Conservation (phyloP, 768 basidiomycete species). For the Podaxis sp. region DNA sequence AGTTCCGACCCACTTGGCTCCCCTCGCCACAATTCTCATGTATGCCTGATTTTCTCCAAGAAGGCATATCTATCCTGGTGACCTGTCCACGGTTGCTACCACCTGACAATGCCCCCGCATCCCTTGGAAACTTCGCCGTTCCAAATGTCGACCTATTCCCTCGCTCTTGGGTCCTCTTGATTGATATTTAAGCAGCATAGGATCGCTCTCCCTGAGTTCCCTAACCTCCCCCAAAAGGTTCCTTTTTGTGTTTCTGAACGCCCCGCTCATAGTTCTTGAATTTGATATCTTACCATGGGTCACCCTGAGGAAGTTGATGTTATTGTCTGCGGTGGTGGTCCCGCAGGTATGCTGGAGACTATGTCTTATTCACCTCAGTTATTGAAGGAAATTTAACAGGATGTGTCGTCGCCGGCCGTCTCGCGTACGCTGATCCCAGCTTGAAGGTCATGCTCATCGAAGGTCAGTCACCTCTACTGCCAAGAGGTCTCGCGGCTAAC, state of each 20-base stretch:
- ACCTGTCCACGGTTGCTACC: conserved; percentile 5
- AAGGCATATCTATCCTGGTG: background rate
- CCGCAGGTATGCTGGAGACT: conserved; percentile 42
- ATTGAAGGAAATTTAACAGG: conserved; percentile 30
- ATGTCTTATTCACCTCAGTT: background rate
- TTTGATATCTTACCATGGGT: conserved; percentile 31
- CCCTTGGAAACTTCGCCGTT: background rate
- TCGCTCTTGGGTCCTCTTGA: background rate
- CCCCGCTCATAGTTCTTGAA: background rate
- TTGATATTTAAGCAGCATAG: background rate
- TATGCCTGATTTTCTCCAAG: background rate
- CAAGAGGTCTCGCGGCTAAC: background rate
- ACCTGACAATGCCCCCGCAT: conserved; percentile 4
- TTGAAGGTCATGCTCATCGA: conserved; percentile 77
- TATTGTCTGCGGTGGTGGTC: conserved; percentile 69
- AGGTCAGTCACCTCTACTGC: conserved; percentile 35
- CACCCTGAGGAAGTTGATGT: conserved; percentile 74
- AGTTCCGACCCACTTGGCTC: background rate
- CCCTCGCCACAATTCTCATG: background rate
- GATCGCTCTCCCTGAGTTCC: too few relatives aligned
- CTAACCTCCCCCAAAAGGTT: background rate
- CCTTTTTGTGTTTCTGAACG: background rate
- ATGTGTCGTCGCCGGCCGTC: conserved; percentile 66
- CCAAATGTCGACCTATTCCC: conserved; percentile 7
- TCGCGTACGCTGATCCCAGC: conserved; percentile 71